Percentiles rank a stretch among this genome's conserved stretches.
These are phyloP conservation scores for Vishniacozyma victoriae DNA, from an alignment of 768 basidiomycete genomes.

Conservation along the genomic window DNA sequence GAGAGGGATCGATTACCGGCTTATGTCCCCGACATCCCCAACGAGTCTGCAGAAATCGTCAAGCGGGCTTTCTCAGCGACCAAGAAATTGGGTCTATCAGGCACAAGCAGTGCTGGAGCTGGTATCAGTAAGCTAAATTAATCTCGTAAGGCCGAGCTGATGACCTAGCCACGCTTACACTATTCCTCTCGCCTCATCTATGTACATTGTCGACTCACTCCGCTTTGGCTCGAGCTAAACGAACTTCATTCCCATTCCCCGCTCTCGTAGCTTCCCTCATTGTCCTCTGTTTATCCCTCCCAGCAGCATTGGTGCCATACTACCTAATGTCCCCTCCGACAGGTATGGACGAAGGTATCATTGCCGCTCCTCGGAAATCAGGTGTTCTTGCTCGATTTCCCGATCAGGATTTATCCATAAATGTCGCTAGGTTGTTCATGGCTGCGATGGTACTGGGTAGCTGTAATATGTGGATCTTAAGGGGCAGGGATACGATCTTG, in stretches of 20 bases:
- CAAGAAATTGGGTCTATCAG: slow-evolving; percentile 15
- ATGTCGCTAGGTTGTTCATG: slow-evolving; percentile 38
- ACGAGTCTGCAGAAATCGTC: neutral
- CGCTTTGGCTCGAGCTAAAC: slow-evolving; percentile 28
- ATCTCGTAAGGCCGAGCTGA: slow-evolving; percentile 6
- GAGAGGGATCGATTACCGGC: slow-evolving; percentile 25
- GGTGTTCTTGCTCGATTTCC: slow-evolving; percentile 33
- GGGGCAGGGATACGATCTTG: slow-evolving; percentile 36
- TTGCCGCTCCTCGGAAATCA: slow-evolving; percentile 13
- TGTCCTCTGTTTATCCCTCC: slow-evolving; percentile 35
- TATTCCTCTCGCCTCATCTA: slow-evolving; percentile 43
- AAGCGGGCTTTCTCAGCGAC: neutral
- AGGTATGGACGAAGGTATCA: slow-evolving; percentile 5
- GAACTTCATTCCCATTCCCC: slow-evolving; percentile 38
- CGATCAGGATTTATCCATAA: slow-evolving; percentile 34
- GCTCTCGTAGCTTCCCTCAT: slow-evolving; percentile 26
- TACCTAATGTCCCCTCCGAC: slow-evolving; percentile 33
- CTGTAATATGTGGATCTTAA: slow-evolving; percentile 32
- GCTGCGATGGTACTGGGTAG: slow-evolving; percentile 30
- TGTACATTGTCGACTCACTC: slow-evolving; percentile 42
- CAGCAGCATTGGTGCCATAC: slow-evolving; percentile 44
- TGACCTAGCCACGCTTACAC: slow-evolving; percentile 29
- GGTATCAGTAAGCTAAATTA: slow-evolving; percentile 33
- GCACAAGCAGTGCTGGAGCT: slow-evolving; percentile 34
- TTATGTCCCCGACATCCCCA: slow-evolving; percentile 1